Evolutionary conservation across 2,329 filamentous ascomycete genomes (phyloP), one percentile per base, ranked within the genome.

Genomic region (Chaetomium sp.): DNA sequence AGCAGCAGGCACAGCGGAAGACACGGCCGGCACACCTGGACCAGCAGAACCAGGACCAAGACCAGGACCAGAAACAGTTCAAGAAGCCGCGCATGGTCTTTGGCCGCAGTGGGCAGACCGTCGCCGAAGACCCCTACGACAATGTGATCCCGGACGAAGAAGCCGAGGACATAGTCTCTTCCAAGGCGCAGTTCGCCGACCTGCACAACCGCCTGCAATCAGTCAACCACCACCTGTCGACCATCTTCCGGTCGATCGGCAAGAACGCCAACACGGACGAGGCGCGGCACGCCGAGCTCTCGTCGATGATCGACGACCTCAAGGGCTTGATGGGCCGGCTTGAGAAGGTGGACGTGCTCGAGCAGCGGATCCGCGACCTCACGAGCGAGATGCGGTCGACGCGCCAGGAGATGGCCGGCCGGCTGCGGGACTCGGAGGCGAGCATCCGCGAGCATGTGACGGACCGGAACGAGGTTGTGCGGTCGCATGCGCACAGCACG

Each of bases 151-250:
- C 76, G 45, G 80, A 84, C 64, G 62, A 73, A 55, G 67, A 72
- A 37, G 70, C 80, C 50, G 74, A 79, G 47, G 65, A 67, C 36
- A 78, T 79, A 66, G 71, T 73, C 27, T 76, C 72, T 45, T 79
- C 78, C 61, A 72, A 73, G 62, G 72, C 74, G 10, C 90, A 96
- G 70, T 92, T 96, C 68, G 79, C 80, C 37, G 91, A 96, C 68
- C 79, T 97, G 11, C 87, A 95, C 75, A 87, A 87, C 74, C 87
- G 91, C 36, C 75, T 97, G 14, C 89, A 91, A 70, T 78, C 76
- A 63, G 76, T 89, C 56, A 84, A 83, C 69, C 85, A 89, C 71
- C 84, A 87, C 65, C 73, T 90, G 43, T 77, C 78, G 19, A 79
- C 78, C 62, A 75, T 89, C 55, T 84, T 82, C 70, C 78, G 77